Evolutionary conservation across 1,284 basidiomycete species (phyloP), one percentile per base, ranked within the genome.

Genomic region (Cutaneotrichosporon cutaneum): DNA sequence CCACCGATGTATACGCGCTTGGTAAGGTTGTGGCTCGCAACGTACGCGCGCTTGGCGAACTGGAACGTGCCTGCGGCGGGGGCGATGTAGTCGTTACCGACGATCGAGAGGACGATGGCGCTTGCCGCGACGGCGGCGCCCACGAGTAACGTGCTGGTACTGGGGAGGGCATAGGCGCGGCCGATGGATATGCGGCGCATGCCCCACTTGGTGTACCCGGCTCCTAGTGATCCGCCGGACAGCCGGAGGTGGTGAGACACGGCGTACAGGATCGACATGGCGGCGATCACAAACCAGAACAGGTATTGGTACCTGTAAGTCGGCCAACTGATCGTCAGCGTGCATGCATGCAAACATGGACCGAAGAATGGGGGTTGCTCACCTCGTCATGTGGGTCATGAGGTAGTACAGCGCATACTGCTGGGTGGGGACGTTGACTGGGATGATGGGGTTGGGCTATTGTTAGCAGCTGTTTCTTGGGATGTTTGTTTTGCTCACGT

Each of bases 51-150:
- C 22, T 26, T 54, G 11, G 22, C 22, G 51, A 79, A 73, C 70
- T 83, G 72, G 80, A 84, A 86, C 5, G 85, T 71, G 24, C 77
- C 79, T 2, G 82, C 77, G 14, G 75, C 73, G 0, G 90, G 89
- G 0, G 83, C 81, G 68, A 92, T 83, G 72, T 91, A 90, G 77
- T 92, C 90, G 11, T 87, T 85, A 13, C 90, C 90, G 18, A 86
- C 78, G 60, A 89, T 81, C 14, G 81, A 81, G 48, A 88, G 80
- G 8, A 81, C 70, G 30, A 85, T 67, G 7, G 83, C 77, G 4
- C 80, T 71, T 58, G 82, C 65, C 36, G 82, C 71, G 27, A 89
- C 73, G 44, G 82, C 60, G 45, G 72, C 60, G 39, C 85, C 72
- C 4, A 81, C 80, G 53, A 88, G 76, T 21, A 88, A 76, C 62